Percentiles rank a stretch among this genome's conserved stretches.
Evolutionary conservation across 352 stramenopile genomes (phyloP).

Genomic region (Thraustotheca clavata): DNA sequence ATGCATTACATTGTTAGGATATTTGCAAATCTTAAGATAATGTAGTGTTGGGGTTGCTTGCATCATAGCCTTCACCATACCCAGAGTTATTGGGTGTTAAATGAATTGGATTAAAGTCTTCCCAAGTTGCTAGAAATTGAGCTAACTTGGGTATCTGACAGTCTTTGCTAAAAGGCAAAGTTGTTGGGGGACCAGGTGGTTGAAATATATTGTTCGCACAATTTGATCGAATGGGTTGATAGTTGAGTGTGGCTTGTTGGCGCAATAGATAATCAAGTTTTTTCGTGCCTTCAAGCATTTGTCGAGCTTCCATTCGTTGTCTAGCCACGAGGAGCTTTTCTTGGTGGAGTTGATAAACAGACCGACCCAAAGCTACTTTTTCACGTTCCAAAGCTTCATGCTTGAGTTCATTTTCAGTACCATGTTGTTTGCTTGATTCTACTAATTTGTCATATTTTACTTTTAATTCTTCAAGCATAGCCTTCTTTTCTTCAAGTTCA

Average conservation of each 20-base stretch:
- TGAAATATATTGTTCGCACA: neutral
- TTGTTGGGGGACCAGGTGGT: neutral
- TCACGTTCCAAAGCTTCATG: constrained; percentile 33
- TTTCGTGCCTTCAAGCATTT: constrained; percentile 57
- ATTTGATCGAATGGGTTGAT: neutral
- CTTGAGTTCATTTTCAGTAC: constrained; percentile 29
- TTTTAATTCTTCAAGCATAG: constrained; percentile 37
- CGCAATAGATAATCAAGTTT: constrained; percentile 27
- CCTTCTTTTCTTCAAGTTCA: constrained; percentile 12
- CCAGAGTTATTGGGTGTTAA: too few relatives aligned
- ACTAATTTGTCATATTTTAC: constrained; percentile 32
- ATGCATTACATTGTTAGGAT: too few relatives aligned
- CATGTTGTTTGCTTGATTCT: constrained; percentile 22
- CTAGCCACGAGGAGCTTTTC: constrained; percentile 60
- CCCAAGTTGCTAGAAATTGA: neutral
- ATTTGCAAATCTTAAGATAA: too few relatives aligned
- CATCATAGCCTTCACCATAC: too few relatives aligned
- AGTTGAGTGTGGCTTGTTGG: constrained; percentile 16
- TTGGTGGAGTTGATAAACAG: constrained; percentile 46
- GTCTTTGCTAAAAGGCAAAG: neutral
- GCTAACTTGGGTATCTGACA: neutral
- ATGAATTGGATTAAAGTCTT: too few relatives aligned
- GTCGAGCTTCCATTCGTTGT: constrained; percentile 63
- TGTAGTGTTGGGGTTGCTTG: too few relatives aligned
- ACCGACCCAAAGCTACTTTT: constrained; percentile 41